These are phyloP conservation scores for Escovopsis sp. DNA, from an alignment of 2,329 filamentous ascomycete genomes.

Conservation along the genomic window DNA sequence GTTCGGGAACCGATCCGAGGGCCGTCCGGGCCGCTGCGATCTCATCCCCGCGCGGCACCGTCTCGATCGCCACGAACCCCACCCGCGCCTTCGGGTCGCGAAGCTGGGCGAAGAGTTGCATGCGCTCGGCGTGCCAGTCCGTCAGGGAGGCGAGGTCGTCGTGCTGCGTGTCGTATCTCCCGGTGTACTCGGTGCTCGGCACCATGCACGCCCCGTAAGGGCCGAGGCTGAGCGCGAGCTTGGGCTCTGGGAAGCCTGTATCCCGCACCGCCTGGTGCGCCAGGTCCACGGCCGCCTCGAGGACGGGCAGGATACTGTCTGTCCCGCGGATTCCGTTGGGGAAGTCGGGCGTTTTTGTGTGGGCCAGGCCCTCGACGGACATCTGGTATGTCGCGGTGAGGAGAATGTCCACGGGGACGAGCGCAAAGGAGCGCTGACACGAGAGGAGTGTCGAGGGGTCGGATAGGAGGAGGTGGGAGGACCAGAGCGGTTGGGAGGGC, in stretches of 20 bases:
- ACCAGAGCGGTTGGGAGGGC: slow-evolving; percentile 46
- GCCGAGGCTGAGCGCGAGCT: slow-evolving; percentile 45
- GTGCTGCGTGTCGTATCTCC: slow-evolving; percentile 39
- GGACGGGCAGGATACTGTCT: slow-evolving; percentile 23
- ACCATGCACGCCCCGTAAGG: slow-evolving; percentile 54
- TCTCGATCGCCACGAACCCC: slow-evolving; percentile 48
- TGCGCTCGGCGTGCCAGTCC: slow-evolving; percentile 41
- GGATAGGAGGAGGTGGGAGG: slow-evolving; percentile 47
- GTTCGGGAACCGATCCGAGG: slow-evolving; percentile 14
- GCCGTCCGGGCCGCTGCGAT: slow-evolving; percentile 40
- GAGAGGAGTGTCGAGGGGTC: slow-evolving; percentile 33
- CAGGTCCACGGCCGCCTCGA: slow-evolving; percentile 30
- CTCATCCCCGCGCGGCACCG: slow-evolving; percentile 48
- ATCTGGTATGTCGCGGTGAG: slow-evolving; percentile 56
- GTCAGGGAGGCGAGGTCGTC: slow-evolving; percentile 27
- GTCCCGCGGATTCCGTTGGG: slow-evolving; percentile 27
- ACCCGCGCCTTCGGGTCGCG: slow-evolving; percentile 25
- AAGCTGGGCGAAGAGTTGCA: slow-evolving; percentile 34
- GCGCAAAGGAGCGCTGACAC: slow-evolving; percentile 42
- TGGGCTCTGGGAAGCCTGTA: slow-evolving; percentile 8
- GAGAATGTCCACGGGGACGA: slow-evolving; percentile 45
- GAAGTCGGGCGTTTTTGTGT: slow-evolving; percentile 27
- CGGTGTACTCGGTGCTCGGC: slow-evolving; percentile 51
- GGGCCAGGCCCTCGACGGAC: slow-evolving; percentile 39
- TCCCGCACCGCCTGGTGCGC: slow-evolving; percentile 20